phyloP scores from a whole-genome alignment of 257 asterid genomes.

The Lithospermum erythrorhizon region DNA sequence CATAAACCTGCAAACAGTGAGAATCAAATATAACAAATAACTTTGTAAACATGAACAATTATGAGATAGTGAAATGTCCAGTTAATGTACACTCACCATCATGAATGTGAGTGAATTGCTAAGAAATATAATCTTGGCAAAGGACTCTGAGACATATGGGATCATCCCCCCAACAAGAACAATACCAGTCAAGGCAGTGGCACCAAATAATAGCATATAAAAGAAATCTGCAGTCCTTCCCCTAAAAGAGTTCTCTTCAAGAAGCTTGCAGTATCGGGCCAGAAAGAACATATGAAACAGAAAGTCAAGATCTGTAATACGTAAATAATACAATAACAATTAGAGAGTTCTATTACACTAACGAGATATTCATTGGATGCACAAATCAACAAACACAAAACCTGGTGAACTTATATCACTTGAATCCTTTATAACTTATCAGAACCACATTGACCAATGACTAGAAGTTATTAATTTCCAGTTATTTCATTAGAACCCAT shows the following conservation, averaged over 20 bases:
- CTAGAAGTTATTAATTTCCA: not conserved
- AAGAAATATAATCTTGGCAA: constrained; percentile 87
- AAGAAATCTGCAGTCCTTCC: constrained; percentile 98
- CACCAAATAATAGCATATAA: constrained; percentile 93
- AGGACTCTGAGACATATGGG: constrained; percentile 88
- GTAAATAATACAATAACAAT: not conserved
- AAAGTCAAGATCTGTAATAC: constrained; percentile 81
- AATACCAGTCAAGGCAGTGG: constrained; percentile 78
- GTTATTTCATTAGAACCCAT: not conserved
- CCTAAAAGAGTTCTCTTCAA: constrained; percentile 91
- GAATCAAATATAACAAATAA: constrained; percentile 5
- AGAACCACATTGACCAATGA: not conserved
- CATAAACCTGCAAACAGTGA: constrained; percentile 57
- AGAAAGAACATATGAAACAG: constrained; percentile 99
- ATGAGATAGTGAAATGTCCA: not conserved
- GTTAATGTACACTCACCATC: constrained; percentile 61
- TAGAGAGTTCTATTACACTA: not conserved
- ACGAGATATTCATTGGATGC: not conserved
- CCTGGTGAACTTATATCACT: no score
- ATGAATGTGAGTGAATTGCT: constrained; percentile 98
- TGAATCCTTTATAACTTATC: no score
- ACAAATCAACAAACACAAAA: no score
- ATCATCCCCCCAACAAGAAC: constrained; percentile 96
- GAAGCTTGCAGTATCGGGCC: constrained; percentile 99
- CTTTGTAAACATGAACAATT: not conserved